Percentiles rank a stretch among this genome's conserved stretches.
Conservation (phyloP, 768 basidiomycete genomes). For the Leccinellum luteum region DNA sequence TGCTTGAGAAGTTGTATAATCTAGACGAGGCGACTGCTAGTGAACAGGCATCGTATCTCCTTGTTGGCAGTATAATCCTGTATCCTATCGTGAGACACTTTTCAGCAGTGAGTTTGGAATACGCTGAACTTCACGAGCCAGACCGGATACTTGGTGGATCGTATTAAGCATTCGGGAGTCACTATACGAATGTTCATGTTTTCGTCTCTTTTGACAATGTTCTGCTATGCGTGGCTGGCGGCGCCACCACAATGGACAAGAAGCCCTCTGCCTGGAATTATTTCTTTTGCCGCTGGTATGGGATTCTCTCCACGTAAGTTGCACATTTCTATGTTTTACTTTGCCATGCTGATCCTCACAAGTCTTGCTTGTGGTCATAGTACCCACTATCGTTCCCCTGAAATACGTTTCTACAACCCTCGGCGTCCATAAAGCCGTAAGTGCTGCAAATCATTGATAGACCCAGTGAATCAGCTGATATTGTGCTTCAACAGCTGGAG, state of each 20-base stretch:
- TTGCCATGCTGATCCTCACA: conserved; percentile 2
- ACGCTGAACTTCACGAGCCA: conserved; percentile 23
- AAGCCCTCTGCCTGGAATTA: conserved; percentile 59
- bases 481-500: conserved; percentile 54
- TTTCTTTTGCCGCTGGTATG: conserved; percentile 62
- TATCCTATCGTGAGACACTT: conserved; percentile 59
- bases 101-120: neutral
- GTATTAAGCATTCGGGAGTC: conserved; percentile 52
- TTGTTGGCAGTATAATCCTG: conserved; percentile 64
- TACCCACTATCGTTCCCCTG: conserved; percentile 64
- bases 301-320: conserved; percentile 66
- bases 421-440: conserved; percentile 75
- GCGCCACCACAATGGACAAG: conserved; percentile 56
- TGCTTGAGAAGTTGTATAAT: conserved; percentile 66
- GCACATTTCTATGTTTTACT: neutral
- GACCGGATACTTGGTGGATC: conserved; percentile 68
- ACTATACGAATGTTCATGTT: conserved; percentile 56
- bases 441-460: conserved; percentile 19
- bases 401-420: conserved; percentile 78
- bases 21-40: conserved; percentile 61
- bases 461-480: neutral
- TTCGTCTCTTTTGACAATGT: conserved; percentile 58
- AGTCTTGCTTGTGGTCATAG: conserved; percentile 75
- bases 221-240: conserved; percentile 65
- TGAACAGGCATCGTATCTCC: conserved; percentile 64